These are phyloP conservation scores for Pistacia integerrima DNA, from an alignment of 345 rosid species.

Conservation along the genomic window DNA sequence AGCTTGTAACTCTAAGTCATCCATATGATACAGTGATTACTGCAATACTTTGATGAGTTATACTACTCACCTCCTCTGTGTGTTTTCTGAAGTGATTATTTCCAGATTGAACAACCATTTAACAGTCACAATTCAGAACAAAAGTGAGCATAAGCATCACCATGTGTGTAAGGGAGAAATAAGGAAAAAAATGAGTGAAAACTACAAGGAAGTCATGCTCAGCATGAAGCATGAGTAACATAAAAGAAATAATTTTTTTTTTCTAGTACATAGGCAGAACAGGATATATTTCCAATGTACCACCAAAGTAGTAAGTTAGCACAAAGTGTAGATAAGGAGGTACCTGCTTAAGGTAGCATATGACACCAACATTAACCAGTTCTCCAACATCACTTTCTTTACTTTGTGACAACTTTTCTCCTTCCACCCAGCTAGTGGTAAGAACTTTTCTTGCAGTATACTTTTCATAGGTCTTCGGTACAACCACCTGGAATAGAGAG, in stretches of 20 bases:
- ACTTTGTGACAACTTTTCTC: conserved; percentile 94
- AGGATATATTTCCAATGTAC: conserved; percentile 4
- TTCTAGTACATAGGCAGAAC: not conserved
- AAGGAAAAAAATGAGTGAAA: not conserved
- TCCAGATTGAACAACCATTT: not conserved
- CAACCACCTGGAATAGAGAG: conserved; percentile 64
- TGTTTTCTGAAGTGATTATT: not conserved
- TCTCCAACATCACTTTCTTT: conserved; percentile 95
- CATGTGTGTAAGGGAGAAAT: not conserved
- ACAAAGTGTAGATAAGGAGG: not conserved
- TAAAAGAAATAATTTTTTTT: not conserved
- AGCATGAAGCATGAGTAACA: not conserved
- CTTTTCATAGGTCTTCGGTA: conserved; percentile 76
- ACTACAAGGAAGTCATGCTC: not conserved
- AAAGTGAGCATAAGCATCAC: not conserved
- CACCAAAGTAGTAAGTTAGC: conserved; percentile 3
- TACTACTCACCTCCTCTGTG: not conserved
- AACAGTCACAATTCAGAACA: not conserved
- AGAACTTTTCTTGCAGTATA: conserved; percentile 97
- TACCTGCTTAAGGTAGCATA: conserved; percentile 98
- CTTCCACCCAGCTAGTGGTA: conserved; percentile 84
- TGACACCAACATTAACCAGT: conserved; percentile 94
- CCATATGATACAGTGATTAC: not conserved
- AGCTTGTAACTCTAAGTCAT: not conserved
- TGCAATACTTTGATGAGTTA: not conserved